Conservation (phyloP, 352 stramenopile species). For the Globisporangium takayamanum region DNA sequence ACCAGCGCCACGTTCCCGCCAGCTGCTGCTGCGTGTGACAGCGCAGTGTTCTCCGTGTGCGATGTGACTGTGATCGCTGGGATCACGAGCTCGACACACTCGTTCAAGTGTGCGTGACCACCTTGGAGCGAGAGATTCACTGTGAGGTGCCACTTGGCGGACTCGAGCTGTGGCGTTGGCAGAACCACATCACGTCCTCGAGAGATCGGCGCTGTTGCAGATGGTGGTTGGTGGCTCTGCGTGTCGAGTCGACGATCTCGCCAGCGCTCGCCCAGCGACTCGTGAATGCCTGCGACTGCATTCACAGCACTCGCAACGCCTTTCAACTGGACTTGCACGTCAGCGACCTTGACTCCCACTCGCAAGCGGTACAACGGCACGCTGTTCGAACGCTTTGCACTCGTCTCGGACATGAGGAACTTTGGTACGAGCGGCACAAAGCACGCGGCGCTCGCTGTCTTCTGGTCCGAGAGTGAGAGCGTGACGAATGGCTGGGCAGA, state of each 20-base stretch:
- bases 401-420: slow-evolving; percentile 1
- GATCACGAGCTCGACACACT: slow-evolving; percentile 6
- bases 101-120: slow-evolving; percentile 8
- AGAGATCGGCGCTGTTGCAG: not conserved
- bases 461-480: slow-evolving; percentile 5
- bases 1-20: slow-evolving; percentile 2
- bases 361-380: slow-evolving; percentile 7
- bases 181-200: not conserved
- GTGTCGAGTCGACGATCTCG: not conserved
- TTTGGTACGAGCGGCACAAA: slow-evolving; percentile 7
- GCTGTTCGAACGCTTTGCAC: not conserved
- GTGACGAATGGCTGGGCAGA: slow-evolving; percentile 4
- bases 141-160: slow-evolving; percentile 6
- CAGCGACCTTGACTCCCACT: not conserved
- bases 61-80: slow-evolving; percentile 9
- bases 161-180: not conserved
- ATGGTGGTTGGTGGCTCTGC: not conserved
- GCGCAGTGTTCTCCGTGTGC: not conserved
- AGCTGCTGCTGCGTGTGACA: not conserved
- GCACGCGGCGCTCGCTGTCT: slow-evolving; percentile 1
- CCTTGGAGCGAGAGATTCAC: not conserved
- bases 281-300: not conserved
- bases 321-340: slow-evolving; percentile 8
- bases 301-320: not conserved
- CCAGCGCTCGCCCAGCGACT: not conserved